A percentile compares a stretch with the other conserved stretches of the same genome.
phyloP scores from a whole-genome alignment of 2,329 filamentous ascomycete genomes.

The Arthrobotrys sphaeroides region DNA sequence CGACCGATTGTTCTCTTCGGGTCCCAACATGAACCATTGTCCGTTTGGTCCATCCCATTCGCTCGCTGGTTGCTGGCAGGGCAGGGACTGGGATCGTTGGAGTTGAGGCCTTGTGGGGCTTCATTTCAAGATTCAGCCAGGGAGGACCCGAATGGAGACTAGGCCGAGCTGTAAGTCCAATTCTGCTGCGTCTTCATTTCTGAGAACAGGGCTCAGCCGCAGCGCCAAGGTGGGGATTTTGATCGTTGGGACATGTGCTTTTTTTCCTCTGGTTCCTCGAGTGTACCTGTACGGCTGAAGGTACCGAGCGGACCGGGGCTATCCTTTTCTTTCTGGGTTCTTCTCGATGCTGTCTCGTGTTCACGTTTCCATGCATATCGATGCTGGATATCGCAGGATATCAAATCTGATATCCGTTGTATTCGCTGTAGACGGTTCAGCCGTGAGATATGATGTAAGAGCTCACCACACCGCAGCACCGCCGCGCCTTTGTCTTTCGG shows the following conservation, averaged over 20 bases:
- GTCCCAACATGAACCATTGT: constrained; percentile 16
- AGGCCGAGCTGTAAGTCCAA: neutral
- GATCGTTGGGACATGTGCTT: no score
- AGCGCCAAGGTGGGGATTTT: constrained; percentile 34
- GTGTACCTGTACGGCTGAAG: constrained; percentile 18
- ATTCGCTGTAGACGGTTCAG: neutral
- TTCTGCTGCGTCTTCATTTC: constrained; percentile 21
- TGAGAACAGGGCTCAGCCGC: constrained; percentile 44
- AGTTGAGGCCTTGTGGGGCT: constrained; percentile 48
- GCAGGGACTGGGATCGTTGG: constrained; percentile 37
- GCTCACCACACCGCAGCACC: no score
- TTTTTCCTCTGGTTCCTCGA: neutral
- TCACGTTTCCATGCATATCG: no score
- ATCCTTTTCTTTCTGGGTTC: no score
- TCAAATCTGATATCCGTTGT: neutral
- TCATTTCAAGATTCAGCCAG: constrained; percentile 29
- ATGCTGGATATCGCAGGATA: no score
- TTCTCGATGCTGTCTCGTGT: constrained; percentile 14
- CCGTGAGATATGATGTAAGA: no score
- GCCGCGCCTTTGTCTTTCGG: neutral
- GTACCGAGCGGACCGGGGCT: neutral
- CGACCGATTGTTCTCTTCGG: constrained; percentile 36
- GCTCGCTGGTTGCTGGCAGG: constrained; percentile 5
- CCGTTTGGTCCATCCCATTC: constrained; percentile 33
- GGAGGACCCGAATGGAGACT: constrained; percentile 20